These are phyloP conservation scores for Goffeauzyma gilvescens DNA, from an alignment of 768 basidiomycete species.

Conservation along the genomic window DNA sequence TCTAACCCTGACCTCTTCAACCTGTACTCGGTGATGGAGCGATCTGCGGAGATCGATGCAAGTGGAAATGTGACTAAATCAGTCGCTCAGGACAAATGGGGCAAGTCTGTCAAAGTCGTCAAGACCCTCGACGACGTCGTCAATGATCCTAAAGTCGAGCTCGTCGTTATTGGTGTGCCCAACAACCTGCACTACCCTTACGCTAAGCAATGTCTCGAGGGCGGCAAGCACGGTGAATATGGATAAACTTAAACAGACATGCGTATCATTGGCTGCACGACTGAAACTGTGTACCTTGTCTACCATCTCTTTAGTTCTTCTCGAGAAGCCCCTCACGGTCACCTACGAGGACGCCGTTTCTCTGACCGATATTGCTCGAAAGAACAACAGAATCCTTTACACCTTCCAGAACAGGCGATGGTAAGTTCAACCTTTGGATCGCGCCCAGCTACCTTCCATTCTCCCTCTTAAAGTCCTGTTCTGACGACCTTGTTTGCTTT, in stretches of 20 bases:
- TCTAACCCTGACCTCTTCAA: slow-evolving; percentile 51
- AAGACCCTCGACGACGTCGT: slow-evolving; percentile 45
- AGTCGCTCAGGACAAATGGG: slow-evolving; percentile 49
- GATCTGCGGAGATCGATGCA: slow-evolving; percentile 38
- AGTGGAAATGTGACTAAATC: slow-evolving; percentile 37
- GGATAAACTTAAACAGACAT: too few species aligned
- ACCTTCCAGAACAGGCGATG: slow-evolving; percentile 29
- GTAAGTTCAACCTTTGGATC: neutral
- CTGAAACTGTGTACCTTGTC: neutral
- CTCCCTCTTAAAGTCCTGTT: neutral
- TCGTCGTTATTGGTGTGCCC: slow-evolving; percentile 31
- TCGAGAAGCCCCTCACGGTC: slow-evolving; percentile 21
- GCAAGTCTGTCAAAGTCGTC: slow-evolving; percentile 41
- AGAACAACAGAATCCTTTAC: slow-evolving; percentile 15
- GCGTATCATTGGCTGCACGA: too few species aligned
- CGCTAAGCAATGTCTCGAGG: slow-evolving; percentile 12
- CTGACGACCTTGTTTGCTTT: neutral
- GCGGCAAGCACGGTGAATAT: slow-evolving; percentile 14
- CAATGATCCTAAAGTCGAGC: slow-evolving; percentile 46
- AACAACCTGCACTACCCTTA: slow-evolving; percentile 10
- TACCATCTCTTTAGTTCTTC: slow-evolving; percentile 13
- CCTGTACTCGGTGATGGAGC: slow-evolving; percentile 55
- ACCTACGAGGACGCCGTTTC: slow-evolving; percentile 17
- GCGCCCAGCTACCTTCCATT: too few species aligned
- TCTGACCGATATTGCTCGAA: slow-evolving; percentile 18